Percentiles rank a stretch among this genome's conserved stretches.
phyloP scores from a whole-genome alignment of 2,329 filamentous ascomycete species.

The Pseudogymnoascus sp. region DNA sequence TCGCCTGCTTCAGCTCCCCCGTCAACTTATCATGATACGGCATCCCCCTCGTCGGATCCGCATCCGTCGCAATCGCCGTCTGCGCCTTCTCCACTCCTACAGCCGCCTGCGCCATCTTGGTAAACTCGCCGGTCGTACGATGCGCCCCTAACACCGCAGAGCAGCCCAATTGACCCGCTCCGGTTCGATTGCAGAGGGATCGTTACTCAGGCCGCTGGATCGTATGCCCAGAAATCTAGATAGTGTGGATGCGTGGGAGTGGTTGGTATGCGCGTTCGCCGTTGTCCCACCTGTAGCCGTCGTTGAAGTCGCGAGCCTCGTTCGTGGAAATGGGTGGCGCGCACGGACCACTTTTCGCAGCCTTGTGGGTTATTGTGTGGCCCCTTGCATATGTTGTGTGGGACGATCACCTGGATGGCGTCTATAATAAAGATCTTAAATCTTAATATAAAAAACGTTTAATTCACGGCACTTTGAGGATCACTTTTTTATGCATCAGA shows the following conservation, averaged over 20 bases:
- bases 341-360: slow-evolving; percentile 5
- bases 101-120: neutral
- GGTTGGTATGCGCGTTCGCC: neutral
- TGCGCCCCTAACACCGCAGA: neutral
- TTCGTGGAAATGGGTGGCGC: neutral
- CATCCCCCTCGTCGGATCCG: slow-evolving; percentile 18
- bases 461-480: neutral
- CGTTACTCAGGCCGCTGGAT: neutral
- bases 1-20: slow-evolving; percentile 25
- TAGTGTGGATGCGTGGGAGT: neutral
- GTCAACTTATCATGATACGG: slow-evolving; percentile 25
- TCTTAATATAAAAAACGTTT: neutral
- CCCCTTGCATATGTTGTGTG: neutral
- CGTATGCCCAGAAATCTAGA: neutral
- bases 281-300: neutral
- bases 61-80: slow-evolving; percentile 8
- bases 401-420: neutral
- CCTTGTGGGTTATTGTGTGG: neutral
- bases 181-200: neutral
- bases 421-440: neutral
- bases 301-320: neutral
- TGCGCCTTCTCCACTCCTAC: neutral
- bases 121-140: neutral
- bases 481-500: neutral
- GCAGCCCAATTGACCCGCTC: slow-evolving; percentile 3